These are phyloP conservation scores for Apiosordaria backusii DNA, from an alignment of 495 filamentous ascomycete species.

Conservation along the genomic window DNA sequence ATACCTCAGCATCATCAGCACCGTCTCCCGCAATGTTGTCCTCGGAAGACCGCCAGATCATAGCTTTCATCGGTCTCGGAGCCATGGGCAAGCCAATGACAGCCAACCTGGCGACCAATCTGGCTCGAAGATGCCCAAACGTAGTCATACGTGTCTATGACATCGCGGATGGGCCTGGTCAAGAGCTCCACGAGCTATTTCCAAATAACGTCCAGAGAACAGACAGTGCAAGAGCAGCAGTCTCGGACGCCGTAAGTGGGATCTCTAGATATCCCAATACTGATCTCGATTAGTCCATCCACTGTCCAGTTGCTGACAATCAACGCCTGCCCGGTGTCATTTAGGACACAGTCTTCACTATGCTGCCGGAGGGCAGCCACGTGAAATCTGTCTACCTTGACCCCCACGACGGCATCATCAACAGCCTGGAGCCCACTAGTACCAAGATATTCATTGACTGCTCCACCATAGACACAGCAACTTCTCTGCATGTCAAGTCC, in stretches of 20 bases:
- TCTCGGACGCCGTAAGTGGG: slow-evolving; percentile 10
- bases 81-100: slow-evolving; percentile 48
- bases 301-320: neutral
- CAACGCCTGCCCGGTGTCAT: neutral
- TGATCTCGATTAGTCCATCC: neutral
- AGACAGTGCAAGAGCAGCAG: no score
- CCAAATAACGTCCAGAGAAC: slow-evolving; percentile 5
- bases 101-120: slow-evolving; percentile 37
- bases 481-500: slow-evolving; percentile 21
- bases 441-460: slow-evolving; percentile 39
- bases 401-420: slow-evolving; percentile 31
- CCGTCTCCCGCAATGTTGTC: slow-evolving; percentile 31
- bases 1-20: slow-evolving; percentile 5
- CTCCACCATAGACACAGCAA: slow-evolving; percentile 42
- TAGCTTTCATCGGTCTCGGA: slow-evolving; percentile 27
- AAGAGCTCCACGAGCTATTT: slow-evolving; percentile 34
- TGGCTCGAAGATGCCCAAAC: no score
- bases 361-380: slow-evolving; percentile 38
- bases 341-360: slow-evolving; percentile 36
- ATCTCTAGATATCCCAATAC: neutral
- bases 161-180: slow-evolving; percentile 34
- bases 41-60: neutral
- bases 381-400: slow-evolving; percentile 38
- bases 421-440: slow-evolving; percentile 8
- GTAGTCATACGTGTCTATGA: slow-evolving; percentile 40